Conservation (phyloP, 2,329 filamentous ascomycete genomes). For the Gnomoniopsis sp. region DNA sequence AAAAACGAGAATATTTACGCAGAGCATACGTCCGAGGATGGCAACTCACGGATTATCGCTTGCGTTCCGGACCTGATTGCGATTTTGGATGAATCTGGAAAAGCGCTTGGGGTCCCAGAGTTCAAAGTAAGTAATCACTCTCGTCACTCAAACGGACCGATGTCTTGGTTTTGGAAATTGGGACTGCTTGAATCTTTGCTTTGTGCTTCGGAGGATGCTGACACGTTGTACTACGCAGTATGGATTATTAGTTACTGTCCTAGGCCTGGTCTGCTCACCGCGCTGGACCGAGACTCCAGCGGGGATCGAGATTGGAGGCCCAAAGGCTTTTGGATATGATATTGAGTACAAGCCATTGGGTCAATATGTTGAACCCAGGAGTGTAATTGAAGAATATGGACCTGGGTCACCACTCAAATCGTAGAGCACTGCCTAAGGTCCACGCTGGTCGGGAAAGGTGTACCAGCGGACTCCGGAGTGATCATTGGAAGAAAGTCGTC, state of each 20-base stretch:
- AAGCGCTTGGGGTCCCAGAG: conserved; percentile 50
- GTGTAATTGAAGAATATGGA: conserved; percentile 49
- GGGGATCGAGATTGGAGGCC: conserved; percentile 47
- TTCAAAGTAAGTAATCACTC: conserved; percentile 34
- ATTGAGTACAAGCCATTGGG: conserved; percentile 48
- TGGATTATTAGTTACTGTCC: conserved; percentile 46
- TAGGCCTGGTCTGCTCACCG: conserved; percentile 52
- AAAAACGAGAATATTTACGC: conserved; percentile 26
- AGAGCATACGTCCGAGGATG: conserved; percentile 19
- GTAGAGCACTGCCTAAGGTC: not conserved
- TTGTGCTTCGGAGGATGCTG: too few relatives aligned
- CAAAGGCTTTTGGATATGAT: conserved; percentile 33
- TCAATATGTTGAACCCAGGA: conserved; percentile 47
- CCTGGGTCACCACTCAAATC: not conserved
- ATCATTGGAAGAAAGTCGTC: too few relatives aligned
- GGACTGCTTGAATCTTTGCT: too few relatives aligned
- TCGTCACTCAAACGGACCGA: too few relatives aligned
- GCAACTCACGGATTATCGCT: conserved; percentile 33
- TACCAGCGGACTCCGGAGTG: too few relatives aligned
- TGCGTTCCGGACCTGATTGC: conserved; percentile 48
- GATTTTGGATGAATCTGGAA: conserved; percentile 45
- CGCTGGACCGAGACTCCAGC: conserved; percentile 47
- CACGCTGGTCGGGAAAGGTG: too few relatives aligned
- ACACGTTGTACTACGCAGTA: conserved; percentile 30
- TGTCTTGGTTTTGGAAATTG: too few relatives aligned